phyloP scores from a whole-genome alignment of 2,329 filamentous ascomycete species.

The Colletotrichum lini region DNA sequence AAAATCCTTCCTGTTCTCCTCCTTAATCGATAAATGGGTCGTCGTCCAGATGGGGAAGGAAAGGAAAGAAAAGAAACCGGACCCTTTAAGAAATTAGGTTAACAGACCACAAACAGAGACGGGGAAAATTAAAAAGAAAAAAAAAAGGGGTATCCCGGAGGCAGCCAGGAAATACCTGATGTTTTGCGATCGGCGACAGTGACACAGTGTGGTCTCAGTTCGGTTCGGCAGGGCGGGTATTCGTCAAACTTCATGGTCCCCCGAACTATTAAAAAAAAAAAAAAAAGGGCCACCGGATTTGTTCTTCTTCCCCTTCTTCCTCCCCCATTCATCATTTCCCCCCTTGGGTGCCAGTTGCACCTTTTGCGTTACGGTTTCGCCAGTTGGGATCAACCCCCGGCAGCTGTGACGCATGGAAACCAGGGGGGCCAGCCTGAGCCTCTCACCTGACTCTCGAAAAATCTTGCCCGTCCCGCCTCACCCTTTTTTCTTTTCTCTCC shows the following conservation, averaged over 20 bases:
- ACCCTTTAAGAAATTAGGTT: not conserved
- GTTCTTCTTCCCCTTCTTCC: too few species aligned
- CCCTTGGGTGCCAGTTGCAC: not conserved
- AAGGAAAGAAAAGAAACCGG: not conserved
- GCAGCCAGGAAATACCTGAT: conserved; percentile 19
- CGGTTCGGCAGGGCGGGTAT: not conserved
- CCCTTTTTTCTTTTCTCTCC: conserved; percentile 31
- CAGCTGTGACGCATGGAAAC: conserved; percentile 32
- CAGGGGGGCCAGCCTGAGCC: not conserved
- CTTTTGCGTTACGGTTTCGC: conserved; percentile 24
- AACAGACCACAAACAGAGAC: too few species aligned
- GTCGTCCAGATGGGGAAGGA: too few species aligned
- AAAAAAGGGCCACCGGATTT: too few species aligned
- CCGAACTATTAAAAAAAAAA: too few species aligned
- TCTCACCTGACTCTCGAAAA: conserved; percentile 41
- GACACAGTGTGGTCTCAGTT: not conserved
- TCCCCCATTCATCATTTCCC: not conserved
- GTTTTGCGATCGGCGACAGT: not conserved
- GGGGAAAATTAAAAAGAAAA: not conserved
- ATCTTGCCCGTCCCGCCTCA: conserved; percentile 42
- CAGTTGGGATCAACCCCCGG: conserved; percentile 35
- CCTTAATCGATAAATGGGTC: conserved; percentile 8
- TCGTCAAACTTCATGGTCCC: not conserved
- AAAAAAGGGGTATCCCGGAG: not conserved
- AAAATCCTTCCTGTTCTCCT: conserved; percentile 19